Base-by-base conservation (phyloP, 495 filamentous ascomycete species). In the Daldinia vernicosa region DNA sequence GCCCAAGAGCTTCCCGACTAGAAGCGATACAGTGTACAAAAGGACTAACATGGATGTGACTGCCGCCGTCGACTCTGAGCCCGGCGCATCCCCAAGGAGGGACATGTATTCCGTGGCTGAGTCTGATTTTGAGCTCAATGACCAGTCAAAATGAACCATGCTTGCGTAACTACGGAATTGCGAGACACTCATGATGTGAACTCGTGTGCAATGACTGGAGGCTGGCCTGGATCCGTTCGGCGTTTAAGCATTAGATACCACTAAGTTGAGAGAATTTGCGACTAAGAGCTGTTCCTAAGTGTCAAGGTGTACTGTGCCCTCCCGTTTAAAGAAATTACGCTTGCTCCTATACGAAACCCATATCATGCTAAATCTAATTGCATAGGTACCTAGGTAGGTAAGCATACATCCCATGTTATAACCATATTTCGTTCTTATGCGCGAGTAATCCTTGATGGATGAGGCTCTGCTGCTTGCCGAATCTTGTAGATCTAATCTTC, bases 71-170 rank as follows among this genome's bases (percentile, higher is more conserved):
- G 27, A 32, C 4, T 24, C 39, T 27, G 15, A 62, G 39, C 28
- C 56, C 37, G 19, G 53, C 19, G 39, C 1, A n/a, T 30, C 40
- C 9, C 40, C 24, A 28, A 32, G 28, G n/a, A 51, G 43, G 22
- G 43, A 63, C 17, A 50, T 35, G 50, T 45, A 47, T 12, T n/a
- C 58, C 30, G 69, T 43, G 40, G 39, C n/a, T n/a, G 50, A 62
- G 40, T 35, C 43, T 3, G 56, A 40, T n/a, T 37, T 52, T 28
- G 30, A 57, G 51, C 26, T 65, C 11, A 17, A 37, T 22, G 30
- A 53, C 45, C 33, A 28, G 30, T 53, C 14, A 30, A 6, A 53
- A 26, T 27, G 7, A 53, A 53, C 4, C 14, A 30, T 14, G 15
- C 50, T 15, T 53, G 50, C 24, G 50, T 17, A n/a, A 24, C 5